Base-by-base conservation (phyloP, 2,329 filamentous ascomycete genomes). In the Pseudogymnoascus sp. region DNA sequence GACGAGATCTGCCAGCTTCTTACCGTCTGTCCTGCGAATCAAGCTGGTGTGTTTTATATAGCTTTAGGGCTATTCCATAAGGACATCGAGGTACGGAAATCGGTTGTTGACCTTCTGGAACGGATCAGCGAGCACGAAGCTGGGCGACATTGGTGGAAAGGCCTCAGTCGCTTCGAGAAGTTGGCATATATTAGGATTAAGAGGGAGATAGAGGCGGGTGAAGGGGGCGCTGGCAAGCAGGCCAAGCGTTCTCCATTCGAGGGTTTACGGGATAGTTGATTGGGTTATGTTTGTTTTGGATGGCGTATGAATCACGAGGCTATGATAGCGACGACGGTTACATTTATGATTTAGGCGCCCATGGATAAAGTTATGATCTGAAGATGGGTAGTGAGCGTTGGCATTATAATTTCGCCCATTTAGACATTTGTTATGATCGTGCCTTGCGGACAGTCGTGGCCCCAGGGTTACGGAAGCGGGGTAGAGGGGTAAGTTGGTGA, bases 51-150 rank as follows among this genome's bases (percentile, higher is more conserved):
- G 2, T 97, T 97, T 74, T 96, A 97, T 70, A 77, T 99, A 26
- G 90, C 89, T 4, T 83, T 97, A 61, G 95, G 95, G 0, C 80
- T 99, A 5, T 97, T 97, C 74, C 95, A 99, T 77, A 91, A 92
- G 63, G 86, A 93, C 67, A 81, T 82, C 37, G 88, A 91, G 61
- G 93, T 97, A 10, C 83, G 95, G 37, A 77, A 88, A 69, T 86
- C 86, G 63, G 90, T 91, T 1, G 88, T 91, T 1, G 90, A 90
- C 66, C 77, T 99, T 37, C 76, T 99, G 21, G 91, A 93, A 68
- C 83, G 92, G 21, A 86, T 99, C 63, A 84, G 86, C 68, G 86
- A 88, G 64, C 93, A 99, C 75, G 89, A 96, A 72, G 95, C 92
- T 8, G 95, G 95, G 1, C 84, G 92, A 71, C 91, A 97, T 76